Conservation (phyloP, 2,329 filamentous ascomycete species). For the Fusarium musae region DNA sequence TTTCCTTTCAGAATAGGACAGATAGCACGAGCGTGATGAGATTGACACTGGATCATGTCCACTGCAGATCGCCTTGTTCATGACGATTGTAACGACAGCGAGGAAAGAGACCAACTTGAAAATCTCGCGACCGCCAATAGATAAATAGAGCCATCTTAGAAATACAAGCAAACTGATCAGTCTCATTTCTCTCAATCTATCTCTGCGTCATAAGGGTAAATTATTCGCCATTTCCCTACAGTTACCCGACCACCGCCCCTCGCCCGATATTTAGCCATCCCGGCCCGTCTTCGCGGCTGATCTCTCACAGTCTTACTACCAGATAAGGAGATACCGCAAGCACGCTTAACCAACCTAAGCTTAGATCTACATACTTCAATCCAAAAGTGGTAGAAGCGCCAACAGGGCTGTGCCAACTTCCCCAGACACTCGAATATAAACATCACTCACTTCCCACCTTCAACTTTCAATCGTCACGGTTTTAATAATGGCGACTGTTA, state of each 20-base stretch:
- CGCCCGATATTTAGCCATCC: constrained; percentile 15
- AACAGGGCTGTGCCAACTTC: neutral
- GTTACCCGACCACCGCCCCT: neutral
- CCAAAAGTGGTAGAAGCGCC: neutral
- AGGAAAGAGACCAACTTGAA: too few species aligned
- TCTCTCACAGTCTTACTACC: neutral
- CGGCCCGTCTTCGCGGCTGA: constrained; percentile 10
- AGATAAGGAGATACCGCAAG: neutral
- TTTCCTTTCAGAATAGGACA: accelerated
- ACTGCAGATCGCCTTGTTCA: too few species aligned
- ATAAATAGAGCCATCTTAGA: accelerated
- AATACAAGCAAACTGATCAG: accelerated
- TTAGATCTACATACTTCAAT: neutral
- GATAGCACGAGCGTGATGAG: accelerated
- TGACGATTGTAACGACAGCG: too few species aligned
- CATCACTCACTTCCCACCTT: neutral
- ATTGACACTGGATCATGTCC: too few species aligned
- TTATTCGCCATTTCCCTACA: neutral
- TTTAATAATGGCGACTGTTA: constrained; percentile 15
- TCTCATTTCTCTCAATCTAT: neutral
- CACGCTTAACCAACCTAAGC: neutral
- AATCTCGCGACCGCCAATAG: too few species aligned
- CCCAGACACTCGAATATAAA: neutral
- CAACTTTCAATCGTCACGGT: accelerated
- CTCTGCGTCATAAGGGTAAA: neutral